Base-by-base conservation (phyloP, 345 rosid species). In the Durio zibethinus region DNA sequence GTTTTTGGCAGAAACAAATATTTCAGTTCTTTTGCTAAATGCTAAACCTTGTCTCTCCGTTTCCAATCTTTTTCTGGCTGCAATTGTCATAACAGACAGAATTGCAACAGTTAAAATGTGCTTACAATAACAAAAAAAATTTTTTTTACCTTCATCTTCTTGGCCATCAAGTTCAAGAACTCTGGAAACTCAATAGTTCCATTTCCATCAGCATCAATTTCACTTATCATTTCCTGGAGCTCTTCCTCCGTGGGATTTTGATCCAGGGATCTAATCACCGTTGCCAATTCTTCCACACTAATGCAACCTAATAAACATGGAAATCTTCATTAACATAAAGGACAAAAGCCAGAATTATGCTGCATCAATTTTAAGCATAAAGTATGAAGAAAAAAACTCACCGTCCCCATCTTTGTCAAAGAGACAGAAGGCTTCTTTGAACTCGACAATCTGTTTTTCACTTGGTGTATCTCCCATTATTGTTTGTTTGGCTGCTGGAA, bases 381-480 rank as follows among this genome's bases (percentile, higher is more conserved):
- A 21, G 36, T 10, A 35, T 1, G 21, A 8, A 0, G 31, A 2
- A 27, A 3, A 70, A 12, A 38, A 62, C 82, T 62, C 27, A 90
- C 98, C 97, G 83, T 91, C 90, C 2, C 91, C 92, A 74, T 92
- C 91, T 82, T 88, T 89, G 77, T 91, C 97, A 65, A 90, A 88
- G 15, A 91, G 84, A 81, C 92, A 79, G 77, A 92, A 92, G 7
- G 97, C 93, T 59, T 92, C 94, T 82, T 66, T 88, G 69, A 90
- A 92, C 89, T 91, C 97, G 64, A 84, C 85, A 76, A 91, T 82
- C 84, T 91, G 97, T 72, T 92, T 90, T 27, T 91, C 82, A 6
- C 90, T 80, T 0, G 89, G 81, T 47, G 65, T 62, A 18, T 81
- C 78, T 61, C 78, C 85, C 86, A 83, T 86, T 64, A 27, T 56